Base-by-base conservation (phyloP, 345 rosid species). In the Eucalyptus guilfoylei region DNA sequence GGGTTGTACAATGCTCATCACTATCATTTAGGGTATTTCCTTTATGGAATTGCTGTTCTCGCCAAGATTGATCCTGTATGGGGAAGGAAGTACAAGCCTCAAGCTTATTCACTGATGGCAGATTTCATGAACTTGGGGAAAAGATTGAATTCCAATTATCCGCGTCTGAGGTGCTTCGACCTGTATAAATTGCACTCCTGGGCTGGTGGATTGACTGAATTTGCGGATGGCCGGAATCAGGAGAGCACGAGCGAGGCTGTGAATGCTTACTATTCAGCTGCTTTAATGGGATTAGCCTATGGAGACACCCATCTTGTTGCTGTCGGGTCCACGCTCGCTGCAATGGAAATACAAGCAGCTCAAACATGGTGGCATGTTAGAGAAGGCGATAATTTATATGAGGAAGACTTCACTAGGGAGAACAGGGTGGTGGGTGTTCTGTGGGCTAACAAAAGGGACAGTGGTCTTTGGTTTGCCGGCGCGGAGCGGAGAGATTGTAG, bases 171-270 rank as follows among this genome's bases (percentile, higher is more conserved):
- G 88, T 97, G 98, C 85, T 98, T 98, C 80, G 97, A 98, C 92
- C 87, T 97, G 88, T 98, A 95, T 64, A 98, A 97, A 87, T 91
- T 98, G 88, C 99, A 97, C 90, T 98, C 99, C 26, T 98, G 99
- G 99, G 99, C 98, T 19, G 96, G 98, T 69, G 99, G 99, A 67
- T 90, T 98, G 89, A 97, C 96, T 14, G 98, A 95, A 93, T 97
- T 95, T 40, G 95, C 95, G 0, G 99, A 98, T 89, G 99, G 99
- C 42, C 88, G 97, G 91, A 94, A 96, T 86, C 98, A 98, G 34
- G 98, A 97, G 92, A 97, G 97, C 92, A 95, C 99, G 3, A 95
- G 99, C 30, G 99, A 98, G 90, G 99, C 98, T 5, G 94, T 98
- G 86, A 97, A 96, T 54, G 99, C 95, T 2, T 98, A 98, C 90